Evolutionary conservation across 805 yeast genomes (phyloP), one percentile per base, ranked within the genome.

Genomic region (Schwanniomyces polymorphus): DNA sequence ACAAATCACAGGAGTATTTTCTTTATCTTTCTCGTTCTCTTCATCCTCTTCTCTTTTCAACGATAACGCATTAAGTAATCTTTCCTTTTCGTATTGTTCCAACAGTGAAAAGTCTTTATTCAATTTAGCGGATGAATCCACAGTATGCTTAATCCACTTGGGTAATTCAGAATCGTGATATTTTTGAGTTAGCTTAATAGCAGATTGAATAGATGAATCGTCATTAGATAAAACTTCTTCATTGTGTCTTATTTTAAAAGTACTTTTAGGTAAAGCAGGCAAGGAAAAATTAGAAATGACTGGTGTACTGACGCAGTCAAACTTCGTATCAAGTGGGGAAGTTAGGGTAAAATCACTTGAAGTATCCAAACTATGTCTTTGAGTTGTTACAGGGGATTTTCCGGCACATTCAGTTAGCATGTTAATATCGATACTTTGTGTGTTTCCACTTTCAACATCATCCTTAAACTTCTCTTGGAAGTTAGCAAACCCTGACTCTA

Each of bases 61-160:
- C 6, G 57, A 59, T 18, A 67, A 55, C 4, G 70, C 66, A 11
- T 51, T 45, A 48, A 82, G 81, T 47, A 91, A 72, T 37, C 97
- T 72, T 14, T 74, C 75, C 52, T 82, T 81, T 61, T 91, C 97
- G 26, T 79, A 74, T 40, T 78, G 66, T 66, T 92, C 97, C 39
- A 91, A 69, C 41, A 67, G 67, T 53, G 80, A 78, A 63, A 90
- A 91, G 52, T 82, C 63, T 1, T 56, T 54, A 27, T 55, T 57
- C 23, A 68, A 57, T 18, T 52, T 57, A n/a, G 43, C 50, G 2
- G 55, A 41, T 29, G 42, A 25, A 21, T 50, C 41, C 44, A 58
- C 41, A 2, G 59, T 43, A 1, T 31, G 9, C 5, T 42, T 49
- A 9, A 67, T 45, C 73, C 72, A 68, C 0, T 21, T 73, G 25